Percentiles rank a stretch among this genome's conserved stretches.
These are phyloP conservation scores for Scedosporium aurantiacum DNA, from an alignment of 2,329 filamentous ascomycete genomes.

Conservation along the genomic window DNA sequence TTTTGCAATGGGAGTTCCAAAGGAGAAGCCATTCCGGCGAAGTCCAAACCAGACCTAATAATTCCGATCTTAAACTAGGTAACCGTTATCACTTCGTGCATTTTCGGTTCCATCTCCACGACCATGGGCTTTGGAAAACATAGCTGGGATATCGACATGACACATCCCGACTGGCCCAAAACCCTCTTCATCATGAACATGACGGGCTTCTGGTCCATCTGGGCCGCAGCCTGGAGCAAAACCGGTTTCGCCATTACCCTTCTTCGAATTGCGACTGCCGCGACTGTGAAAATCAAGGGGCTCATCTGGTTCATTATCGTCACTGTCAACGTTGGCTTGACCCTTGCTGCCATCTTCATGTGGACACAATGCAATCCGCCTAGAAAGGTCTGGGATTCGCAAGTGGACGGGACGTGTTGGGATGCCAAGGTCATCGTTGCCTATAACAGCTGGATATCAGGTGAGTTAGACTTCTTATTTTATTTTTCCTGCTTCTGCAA, in stretches of 20 bases:
- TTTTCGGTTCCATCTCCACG: slow-evolving; percentile 8
- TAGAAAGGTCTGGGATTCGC: not conserved
- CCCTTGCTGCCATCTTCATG: slow-evolving; percentile 3
- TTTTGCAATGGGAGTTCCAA: not conserved
- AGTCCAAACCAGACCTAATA: too few species aligned
- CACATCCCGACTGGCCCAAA: not conserved
- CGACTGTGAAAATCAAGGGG: slow-evolving; percentile 15
- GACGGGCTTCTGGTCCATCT: slow-evolving; percentile 19
- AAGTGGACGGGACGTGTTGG: slow-evolving; percentile 5
- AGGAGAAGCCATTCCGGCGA: too few species aligned
- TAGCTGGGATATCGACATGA: slow-evolving; percentile 8
- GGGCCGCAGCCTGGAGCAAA: slow-evolving; percentile 24
- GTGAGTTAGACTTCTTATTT: slow-evolving; percentile 1
- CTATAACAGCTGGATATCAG: slow-evolving; percentile 9
- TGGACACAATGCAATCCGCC: slow-evolving; percentile 6
- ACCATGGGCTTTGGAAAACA: slow-evolving; percentile 11
- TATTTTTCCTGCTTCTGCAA: too few species aligned
- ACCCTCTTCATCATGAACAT: slow-evolving; percentile 18
- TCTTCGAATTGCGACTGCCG: slow-evolving; percentile 16
- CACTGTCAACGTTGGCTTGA: slow-evolving; percentile 17
- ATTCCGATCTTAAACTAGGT: not conserved
- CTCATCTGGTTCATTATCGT: slow-evolving; percentile 22
- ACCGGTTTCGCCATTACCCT: slow-evolving; percentile 26
- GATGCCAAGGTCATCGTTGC: slow-evolving; percentile 3
- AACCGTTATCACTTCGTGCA: slow-evolving; percentile 4